These are phyloP conservation scores for Pichia pseudocactophila DNA, from an alignment of 805 yeast genomes.

Conservation along the genomic window DNA sequence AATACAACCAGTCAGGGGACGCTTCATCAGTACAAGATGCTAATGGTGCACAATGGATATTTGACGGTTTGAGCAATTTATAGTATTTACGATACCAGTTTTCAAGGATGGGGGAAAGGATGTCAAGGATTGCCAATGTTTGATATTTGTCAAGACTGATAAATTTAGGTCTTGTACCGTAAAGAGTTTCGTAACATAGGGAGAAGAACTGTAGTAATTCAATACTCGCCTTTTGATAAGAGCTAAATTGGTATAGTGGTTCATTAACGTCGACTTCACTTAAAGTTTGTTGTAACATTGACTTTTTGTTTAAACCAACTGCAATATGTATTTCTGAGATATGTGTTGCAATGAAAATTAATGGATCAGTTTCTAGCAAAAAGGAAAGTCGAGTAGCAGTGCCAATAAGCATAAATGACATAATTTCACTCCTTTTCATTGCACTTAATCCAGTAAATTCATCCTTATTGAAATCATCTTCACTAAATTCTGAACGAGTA, in stretches of 20 bases:
- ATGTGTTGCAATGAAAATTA: slow-evolving; percentile 76
- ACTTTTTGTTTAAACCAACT: slow-evolving; percentile 67
- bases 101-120: slow-evolving; percentile 67
- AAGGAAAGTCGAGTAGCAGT: slow-evolving; percentile 80
- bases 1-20: slow-evolving; percentile 12
- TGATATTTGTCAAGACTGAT: slow-evolving; percentile 49
- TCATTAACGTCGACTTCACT: slow-evolving; percentile 49
- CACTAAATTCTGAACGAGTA: neutral
- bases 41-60: slow-evolving; percentile 26
- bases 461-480: slow-evolving; percentile 24
- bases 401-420: slow-evolving; percentile 93
- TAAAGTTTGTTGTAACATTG: slow-evolving; percentile 67
- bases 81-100: slow-evolving; percentile 67
- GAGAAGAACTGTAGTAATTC: slow-evolving; percentile 73
- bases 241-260: slow-evolving; percentile 42
- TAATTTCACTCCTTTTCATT: slow-evolving; percentile 75
- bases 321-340: slow-evolving; percentile 77
- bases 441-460: slow-evolving; percentile 72
- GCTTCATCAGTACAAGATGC: slow-evolving; percentile 6
- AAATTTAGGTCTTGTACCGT: slow-evolving; percentile 52
- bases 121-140: slow-evolving; percentile 59
- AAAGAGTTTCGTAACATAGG: slow-evolving; percentile 75
- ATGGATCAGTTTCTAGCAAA: slow-evolving; percentile 62
- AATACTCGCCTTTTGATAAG: slow-evolving; percentile 63
- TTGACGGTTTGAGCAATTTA: slow-evolving; percentile 42